Evolutionary conservation across 164 flowering plant genomes (phyloP).

Genomic region (Saururus chinensis): DNA sequence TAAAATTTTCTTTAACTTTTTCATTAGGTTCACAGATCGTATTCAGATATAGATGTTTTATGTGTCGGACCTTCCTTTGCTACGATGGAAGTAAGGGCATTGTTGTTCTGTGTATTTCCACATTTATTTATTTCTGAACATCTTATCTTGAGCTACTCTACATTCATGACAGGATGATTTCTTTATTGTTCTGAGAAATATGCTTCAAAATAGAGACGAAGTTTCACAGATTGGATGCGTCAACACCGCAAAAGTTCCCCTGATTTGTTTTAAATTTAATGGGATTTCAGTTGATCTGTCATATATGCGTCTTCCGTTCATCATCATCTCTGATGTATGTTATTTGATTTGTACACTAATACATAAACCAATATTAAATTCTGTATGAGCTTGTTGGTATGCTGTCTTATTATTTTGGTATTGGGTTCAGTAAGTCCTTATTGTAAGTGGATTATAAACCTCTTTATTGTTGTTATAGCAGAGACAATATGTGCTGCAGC

Average conservation of each 20-base stretch:
- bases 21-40: constrained; percentile 45
- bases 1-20: not conserved
- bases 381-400: too few species aligned
- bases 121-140: not conserved
- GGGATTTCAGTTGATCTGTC: constrained; percentile 49
- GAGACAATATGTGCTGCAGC: too few species aligned
- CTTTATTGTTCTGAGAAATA: constrained; percentile 40
- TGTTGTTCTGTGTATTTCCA: not conserved
- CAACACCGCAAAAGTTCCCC: constrained; percentile 52
- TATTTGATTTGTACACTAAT: too few species aligned
- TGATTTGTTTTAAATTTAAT: constrained; percentile 51
- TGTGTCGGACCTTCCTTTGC: constrained; percentile 55
- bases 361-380: too few species aligned
- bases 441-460: too few species aligned
- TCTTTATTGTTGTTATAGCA: too few species aligned
- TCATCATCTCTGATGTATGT: constrained; percentile 40
- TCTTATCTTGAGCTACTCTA: not conserved
- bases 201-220: constrained; percentile 38
- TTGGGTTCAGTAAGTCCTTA: too few species aligned
- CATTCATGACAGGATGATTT: constrained; percentile 40
- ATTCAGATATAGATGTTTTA: constrained; percentile 56
- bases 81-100: constrained; percentile 30
- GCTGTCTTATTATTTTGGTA: too few species aligned
- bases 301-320: constrained; percentile 36
- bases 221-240: constrained; percentile 44